Conservation (phyloP, 2,329 filamentous ascomycete species). For the Fusarium caatingaense region DNA sequence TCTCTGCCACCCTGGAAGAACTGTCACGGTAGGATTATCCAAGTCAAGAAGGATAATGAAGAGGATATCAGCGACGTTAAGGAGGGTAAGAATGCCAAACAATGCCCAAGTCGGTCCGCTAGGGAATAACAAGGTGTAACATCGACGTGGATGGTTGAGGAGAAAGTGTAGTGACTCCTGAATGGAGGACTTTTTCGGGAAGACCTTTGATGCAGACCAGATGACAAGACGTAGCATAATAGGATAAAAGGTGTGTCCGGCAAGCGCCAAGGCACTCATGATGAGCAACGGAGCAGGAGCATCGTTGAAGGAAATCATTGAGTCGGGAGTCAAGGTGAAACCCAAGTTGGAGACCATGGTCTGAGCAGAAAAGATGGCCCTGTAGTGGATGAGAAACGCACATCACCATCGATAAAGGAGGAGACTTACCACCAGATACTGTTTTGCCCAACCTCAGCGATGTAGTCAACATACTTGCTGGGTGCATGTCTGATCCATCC, state of each 20-base stretch:
- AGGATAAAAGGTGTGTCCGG: slow-evolving; percentile 68
- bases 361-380: slow-evolving; percentile 62
- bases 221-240: slow-evolving; percentile 68
- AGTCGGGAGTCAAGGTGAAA: slow-evolving; percentile 66
- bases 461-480: slow-evolving; percentile 55
- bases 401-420: too few relatives aligned
- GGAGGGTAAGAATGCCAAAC: slow-evolving; percentile 59
- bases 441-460: slow-evolving; percentile 54
- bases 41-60: slow-evolving; percentile 65
- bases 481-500: slow-evolving; percentile 59
- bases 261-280: slow-evolving; percentile 61
- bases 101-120: slow-evolving; percentile 69
- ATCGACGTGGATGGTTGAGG: slow-evolving; percentile 71
- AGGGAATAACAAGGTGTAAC: slow-evolving; percentile 72
- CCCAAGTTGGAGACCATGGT: slow-evolving; percentile 66
- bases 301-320: slow-evolving; percentile 62
- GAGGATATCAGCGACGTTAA: slow-evolving; percentile 67
- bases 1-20: slow-evolving; percentile 58
- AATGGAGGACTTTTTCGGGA: slow-evolving; percentile 53
- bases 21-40: slow-evolving; percentile 61
- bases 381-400: slow-evolving; percentile 34
- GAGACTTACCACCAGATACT: slow-evolving; percentile 61
- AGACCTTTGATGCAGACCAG: slow-evolving; percentile 64
- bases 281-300: slow-evolving; percentile 58
- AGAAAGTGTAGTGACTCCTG: slow-evolving; percentile 65